Evolutionary conservation across 2,329 filamentous ascomycete species (phyloP).

Genomic region (Penicillium brasilianum): DNA sequence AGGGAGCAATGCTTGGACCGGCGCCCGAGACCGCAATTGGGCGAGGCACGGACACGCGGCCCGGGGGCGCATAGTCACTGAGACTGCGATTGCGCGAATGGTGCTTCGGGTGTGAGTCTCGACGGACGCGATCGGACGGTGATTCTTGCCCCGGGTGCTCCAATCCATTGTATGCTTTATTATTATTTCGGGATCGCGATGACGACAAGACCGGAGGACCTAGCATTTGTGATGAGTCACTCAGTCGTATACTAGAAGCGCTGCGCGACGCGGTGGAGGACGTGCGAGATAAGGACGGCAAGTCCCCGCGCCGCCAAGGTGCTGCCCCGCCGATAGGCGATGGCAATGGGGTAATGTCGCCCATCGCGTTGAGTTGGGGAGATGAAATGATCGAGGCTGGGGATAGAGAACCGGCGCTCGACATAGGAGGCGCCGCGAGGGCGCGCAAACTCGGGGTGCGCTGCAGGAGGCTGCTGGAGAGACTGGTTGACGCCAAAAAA

Average conservation of each 20-base stretch:
- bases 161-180: conserved; percentile 49
- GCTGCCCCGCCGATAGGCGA: conserved; percentile 64
- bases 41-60: conserved; percentile 67
- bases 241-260: conserved; percentile 43
- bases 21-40: conserved; percentile 74
- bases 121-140: conserved; percentile 28
- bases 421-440: conserved; percentile 43
- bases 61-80: conserved; percentile 84
- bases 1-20: conserved; percentile 53
- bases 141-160: conserved; percentile 39
- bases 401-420: conserved; percentile 54
- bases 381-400: conserved; percentile 73
- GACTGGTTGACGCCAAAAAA: conserved; percentile 44
- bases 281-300: conserved; percentile 53
- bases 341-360: conserved; percentile 77
- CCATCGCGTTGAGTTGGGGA: conserved; percentile 75
- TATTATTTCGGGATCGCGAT: conserved; percentile 32
- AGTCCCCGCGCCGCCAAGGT: conserved; percentile 57
- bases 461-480: conserved; percentile 50
- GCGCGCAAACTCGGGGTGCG: conserved; percentile 53
- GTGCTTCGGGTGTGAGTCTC: conserved; percentile 45
- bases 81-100: conserved; percentile 77
- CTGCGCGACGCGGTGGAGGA: conserved; percentile 48
- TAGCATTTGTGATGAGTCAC: conserved; percentile 43
- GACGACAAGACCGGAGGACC: conserved; percentile 36